phyloP scores from a whole-genome alignment of 352 stramenopile genomes.

The Blastocystis sp. region DNA sequence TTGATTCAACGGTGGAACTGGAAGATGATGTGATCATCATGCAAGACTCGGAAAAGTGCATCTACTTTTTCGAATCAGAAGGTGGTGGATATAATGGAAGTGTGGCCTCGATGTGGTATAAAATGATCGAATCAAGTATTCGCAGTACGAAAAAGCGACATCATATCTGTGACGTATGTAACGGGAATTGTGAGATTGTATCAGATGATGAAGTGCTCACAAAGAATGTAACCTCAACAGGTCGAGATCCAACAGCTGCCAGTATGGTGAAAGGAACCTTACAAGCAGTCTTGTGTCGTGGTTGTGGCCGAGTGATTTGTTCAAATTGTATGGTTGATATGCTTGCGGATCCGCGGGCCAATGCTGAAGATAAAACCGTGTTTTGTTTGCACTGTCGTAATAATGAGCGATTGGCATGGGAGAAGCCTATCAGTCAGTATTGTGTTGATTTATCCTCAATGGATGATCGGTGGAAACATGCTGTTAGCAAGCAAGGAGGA shows the following conservation, averaged over 20 bases:
- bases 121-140: constrained; percentile 4
- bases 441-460: background rate
- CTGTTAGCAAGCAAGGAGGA: background rate
- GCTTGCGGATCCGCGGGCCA: background rate
- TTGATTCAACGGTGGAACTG: background rate
- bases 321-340: constrained; percentile 31
- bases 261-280: background rate
- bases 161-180: constrained; percentile 14
- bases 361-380: constrained; percentile 33
- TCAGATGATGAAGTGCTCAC: background rate
- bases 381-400: constrained; percentile 39
- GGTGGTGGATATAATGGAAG: background rate
- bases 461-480: background rate
- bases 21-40: constrained; percentile 57
- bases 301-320: constrained; percentile 37
- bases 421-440: background rate
- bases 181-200: constrained; percentile 37
- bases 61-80: background rate
- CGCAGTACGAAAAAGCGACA: background rate
- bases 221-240: background rate
- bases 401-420: background rate
- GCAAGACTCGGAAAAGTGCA: constrained; percentile 30
- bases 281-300: constrained; percentile 26
- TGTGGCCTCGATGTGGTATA: constrained; percentile 8
- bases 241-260: too few species aligned